Evolutionary conservation across 331 rosid species (phyloP), one percentile per base, ranked within the genome.

Genomic region (Arachis monticola): DNA sequence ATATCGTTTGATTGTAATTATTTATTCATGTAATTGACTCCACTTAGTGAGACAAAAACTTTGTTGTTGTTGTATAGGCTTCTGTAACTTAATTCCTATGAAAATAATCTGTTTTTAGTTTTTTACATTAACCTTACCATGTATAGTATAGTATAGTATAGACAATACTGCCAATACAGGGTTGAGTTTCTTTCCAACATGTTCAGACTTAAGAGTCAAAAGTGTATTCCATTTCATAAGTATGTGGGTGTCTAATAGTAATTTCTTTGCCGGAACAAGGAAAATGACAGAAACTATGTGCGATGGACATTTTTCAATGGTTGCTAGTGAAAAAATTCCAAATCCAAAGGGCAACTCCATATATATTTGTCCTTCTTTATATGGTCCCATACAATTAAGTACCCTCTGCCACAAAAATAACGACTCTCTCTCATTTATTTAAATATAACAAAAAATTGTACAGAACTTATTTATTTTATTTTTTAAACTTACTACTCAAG

Each of bases 341-440:
- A 38, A 38, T 38, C 53, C 27, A 62, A 62, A 3, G 60, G 32
- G 46, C 12, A 5, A 55, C 10, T 38, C 41, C 41, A 5, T 31
- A 0, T 6, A 32, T 14, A 46, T 32, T 64, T 78, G 72, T 64
- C 82, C 31, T 63, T 61, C 50, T 61, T 47, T 47, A 3, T 8
- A 1, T 58, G n/a, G 45, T 59, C 44, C 1, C 58, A 13, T 12
- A 27, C 14, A 38, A 38, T 38, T 38, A 38, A 38, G 30, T 3
- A 41, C 17, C 41, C 2, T 6, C 3, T 9, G 38, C 30, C 32
- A n/a, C 73, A 11, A 2, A 44, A 27, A 9, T 57, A 8, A 22
- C 7, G 64, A 27, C 30, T 27, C 30, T 27, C 30, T 27, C 30
- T 27, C 30, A 27, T 27, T 27, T 27, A 27, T 27, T 27, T 27